Base-by-base conservation (phyloP, 805 yeast genomes). In the Yamadazyma nakazawae region DNA sequence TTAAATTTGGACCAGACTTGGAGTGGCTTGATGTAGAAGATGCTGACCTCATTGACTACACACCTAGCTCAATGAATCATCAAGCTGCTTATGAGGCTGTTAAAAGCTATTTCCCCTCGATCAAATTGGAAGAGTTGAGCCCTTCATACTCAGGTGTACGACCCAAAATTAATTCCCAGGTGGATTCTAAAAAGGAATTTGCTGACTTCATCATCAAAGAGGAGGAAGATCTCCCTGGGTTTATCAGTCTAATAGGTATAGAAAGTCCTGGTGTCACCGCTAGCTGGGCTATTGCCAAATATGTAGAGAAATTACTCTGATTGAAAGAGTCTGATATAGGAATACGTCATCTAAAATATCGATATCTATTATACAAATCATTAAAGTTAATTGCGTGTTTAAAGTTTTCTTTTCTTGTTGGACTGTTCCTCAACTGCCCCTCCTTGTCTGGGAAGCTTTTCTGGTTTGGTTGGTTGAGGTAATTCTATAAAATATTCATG, bases 181-280 rank as follows among this genome's bases (percentile, higher is more conserved):
- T 67, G 4, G 62, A 60, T 9, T 63, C 59, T 28, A 59, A 63
- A 19, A 62, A 60, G 35, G 32, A 50, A 19, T 86, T 87, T 63
- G 80, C 81, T 37, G 97, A 91, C 59, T 90, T 89, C 60, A 66
- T 81, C 18, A 85, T 90, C 28, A 64, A 79, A 44, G 80, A 85
- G 56, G 94, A 87, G 53, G 76, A 73, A 1, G 90, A 83, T 0
- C 81, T 75, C 55, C 84, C 83, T 2, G 96, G 96, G 1, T 90
- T 88, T 57, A 76, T 89, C 25, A 90, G 88, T 54, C 68, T 88
- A 44, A 58, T 89, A 37, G 95, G 92, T 0, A 89, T 90, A 12
- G 97, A 90, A 61, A 85, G 94, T 57, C 97, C 97, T 0, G 97
- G 97, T 0, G 70, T 90, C 48, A 90, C 97, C 2, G 67, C 94